Evolutionary conservation across 1,139 yeast genomes (phyloP), one percentile per base, ranked within the genome.

Genomic region (Yamadazyma buinensis): DNA sequence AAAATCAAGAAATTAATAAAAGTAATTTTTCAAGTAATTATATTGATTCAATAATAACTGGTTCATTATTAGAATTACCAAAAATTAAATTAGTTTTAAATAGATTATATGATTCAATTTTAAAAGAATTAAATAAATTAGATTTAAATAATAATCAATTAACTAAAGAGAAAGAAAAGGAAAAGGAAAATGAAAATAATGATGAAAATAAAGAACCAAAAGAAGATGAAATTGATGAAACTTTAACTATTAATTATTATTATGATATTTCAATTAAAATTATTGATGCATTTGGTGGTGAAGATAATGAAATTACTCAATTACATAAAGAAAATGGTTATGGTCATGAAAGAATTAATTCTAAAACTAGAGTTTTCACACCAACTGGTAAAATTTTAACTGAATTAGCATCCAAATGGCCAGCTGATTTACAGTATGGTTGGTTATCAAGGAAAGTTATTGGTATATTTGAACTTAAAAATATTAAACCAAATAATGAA

Each of bases 361-460:
- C 48, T 10, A 42, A 36, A 25, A 72, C 77, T 28, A 69, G 96
- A 41, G 78, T 87, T 0, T 86, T 88, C 52, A 88, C 97, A 0
- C 95, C 97, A 1, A 82, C 95, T 0, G 97, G 97, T 0, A 87
- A 86, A 53, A 72, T 90, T 2, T 61, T 90, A 29, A 82, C 95
- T 0, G 96, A 87, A 49, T 57, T 88, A 18, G 95, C 96, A 6
- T 68, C 76, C 8, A 78, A 78, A 15, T 90, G 97, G 97, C 97
- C 97, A 0, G 62, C 77, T 0, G 90, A 84, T 47, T 66, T 90
- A 19, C 95, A 86, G 46, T 82, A 81, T 50, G 95, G 95, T 18
- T 88, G 97, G 97, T 57, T 87, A 17, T 72, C 82, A 21, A 70
- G 97, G 39, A 74, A 94, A 42, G 92, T 90, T 4, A 88, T 90